Evolutionary conservation across 495 filamentous ascomycete species (phyloP).

Genomic region (Tetracladium setigerum): DNA sequence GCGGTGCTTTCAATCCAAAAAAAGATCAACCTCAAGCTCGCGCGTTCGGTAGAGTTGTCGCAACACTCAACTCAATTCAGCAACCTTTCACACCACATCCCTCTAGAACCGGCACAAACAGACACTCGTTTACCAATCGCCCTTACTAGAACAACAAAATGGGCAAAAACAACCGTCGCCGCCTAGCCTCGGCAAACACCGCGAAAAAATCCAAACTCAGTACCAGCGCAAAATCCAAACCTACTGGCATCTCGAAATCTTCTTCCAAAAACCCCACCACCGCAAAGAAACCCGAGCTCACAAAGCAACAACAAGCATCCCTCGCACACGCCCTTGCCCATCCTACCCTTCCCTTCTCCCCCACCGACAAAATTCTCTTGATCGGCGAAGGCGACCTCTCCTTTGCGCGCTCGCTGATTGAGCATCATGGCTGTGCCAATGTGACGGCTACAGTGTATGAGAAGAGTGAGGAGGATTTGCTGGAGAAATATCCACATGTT

Average conservation of each 20-base stretch:
- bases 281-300: not conserved
- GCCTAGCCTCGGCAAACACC: not conserved
- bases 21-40: no score
- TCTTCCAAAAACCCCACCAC: no score
- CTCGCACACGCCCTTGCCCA: slow-evolving; percentile 17
- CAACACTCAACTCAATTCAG: no score
- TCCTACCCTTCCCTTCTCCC: slow-evolving; percentile 68
- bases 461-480: slow-evolving; percentile 35
- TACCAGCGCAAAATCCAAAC: not conserved
- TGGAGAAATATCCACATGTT: slow-evolving; percentile 73
- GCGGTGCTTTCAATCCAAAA: no score
- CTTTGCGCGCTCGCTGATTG: slow-evolving; percentile 69
- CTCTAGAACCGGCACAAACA: no score
- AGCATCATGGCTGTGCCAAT: slow-evolving; percentile 59
- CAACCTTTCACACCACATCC: no score
- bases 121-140: no score
- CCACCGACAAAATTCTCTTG: slow-evolving; percentile 65
- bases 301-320: slow-evolving; percentile 10
- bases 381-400: slow-evolving; percentile 94
- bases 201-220: not conserved
- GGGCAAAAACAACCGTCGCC: not conserved
- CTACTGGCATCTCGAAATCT: slow-evolving; percentile 7
- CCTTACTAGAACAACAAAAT: no score
- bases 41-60: no score
- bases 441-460: slow-evolving; percentile 50